Conservation (phyloP, 257 asterid species). For the Buddleja alternifolia region DNA sequence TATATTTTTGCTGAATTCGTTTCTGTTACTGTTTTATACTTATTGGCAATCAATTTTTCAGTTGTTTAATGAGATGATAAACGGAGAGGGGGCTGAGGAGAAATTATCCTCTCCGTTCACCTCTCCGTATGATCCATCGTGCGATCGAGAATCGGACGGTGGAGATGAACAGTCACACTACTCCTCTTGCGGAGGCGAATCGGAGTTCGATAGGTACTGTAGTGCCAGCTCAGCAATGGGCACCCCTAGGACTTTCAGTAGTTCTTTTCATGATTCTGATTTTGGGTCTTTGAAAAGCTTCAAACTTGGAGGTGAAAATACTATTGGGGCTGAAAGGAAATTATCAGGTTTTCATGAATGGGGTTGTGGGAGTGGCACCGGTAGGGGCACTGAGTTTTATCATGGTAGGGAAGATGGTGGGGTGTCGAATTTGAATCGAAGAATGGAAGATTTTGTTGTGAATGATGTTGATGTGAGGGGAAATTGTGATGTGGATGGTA, state of each 20-base stretch:
- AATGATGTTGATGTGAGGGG: conserved; percentile 38
- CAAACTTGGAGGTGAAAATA: conserved; percentile 61
- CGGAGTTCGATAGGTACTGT: conserved; percentile 85
- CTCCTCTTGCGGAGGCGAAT: conserved; percentile 81
- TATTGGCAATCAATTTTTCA: conserved; percentile 21
- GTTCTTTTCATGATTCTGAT: conserved; percentile 62
- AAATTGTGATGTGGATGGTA: conserved; percentile 42
- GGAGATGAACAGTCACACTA: conserved; percentile 68
- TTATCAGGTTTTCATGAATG: conserved; percentile 37
- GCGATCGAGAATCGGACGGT: conserved; percentile 68
- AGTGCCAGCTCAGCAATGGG: conserved; percentile 92
- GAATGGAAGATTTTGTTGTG: conserved; percentile 34
- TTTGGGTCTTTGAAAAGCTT: conserved; percentile 65
- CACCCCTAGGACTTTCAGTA: conserved; percentile 66
- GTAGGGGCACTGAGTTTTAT: conserved; percentile 31
- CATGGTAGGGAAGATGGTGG: conserved; percentile 36
- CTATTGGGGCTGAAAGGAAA: conserved; percentile 40
- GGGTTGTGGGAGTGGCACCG: conserved; percentile 22
- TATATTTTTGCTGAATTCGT: neutral
- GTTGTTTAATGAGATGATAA: conserved; percentile 48
- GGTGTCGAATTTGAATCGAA: conserved; percentile 36
- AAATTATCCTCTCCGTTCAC: conserved; percentile 38
- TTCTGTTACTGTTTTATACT: neutral
- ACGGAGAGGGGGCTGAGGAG: conserved; percentile 62
- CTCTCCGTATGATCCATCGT: conserved; percentile 47